phyloP scores from a whole-genome alignment of 768 basidiomycete genomes.

The Tulasnella sp. region DNA sequence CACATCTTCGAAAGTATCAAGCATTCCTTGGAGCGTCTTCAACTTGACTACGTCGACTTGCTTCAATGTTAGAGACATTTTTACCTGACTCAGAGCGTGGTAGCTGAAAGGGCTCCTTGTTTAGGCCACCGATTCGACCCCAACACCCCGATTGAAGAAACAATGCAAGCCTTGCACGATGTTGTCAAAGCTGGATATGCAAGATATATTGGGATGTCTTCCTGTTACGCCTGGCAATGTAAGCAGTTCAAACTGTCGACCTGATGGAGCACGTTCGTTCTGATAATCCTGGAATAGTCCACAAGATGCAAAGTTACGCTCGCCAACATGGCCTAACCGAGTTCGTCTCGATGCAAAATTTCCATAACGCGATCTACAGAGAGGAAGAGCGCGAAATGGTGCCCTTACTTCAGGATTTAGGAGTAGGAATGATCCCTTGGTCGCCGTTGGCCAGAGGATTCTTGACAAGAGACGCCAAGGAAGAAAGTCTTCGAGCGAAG shows the following conservation, averaged over 20 bases:
- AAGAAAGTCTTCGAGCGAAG: neutral
- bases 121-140: constrained; percentile 25
- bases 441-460: constrained; percentile 39
- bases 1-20: constrained; percentile 68
- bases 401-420: constrained; percentile 32
- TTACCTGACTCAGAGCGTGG: no score
- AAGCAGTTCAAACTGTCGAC: neutral
- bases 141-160: constrained; percentile 25
- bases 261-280: neutral
- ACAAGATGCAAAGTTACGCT: constrained; percentile 30
- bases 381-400: constrained; percentile 38
- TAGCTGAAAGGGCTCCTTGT: no score
- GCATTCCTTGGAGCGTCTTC: constrained; percentile 60
- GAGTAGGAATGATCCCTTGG: constrained; percentile 42
- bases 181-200: constrained; percentile 30
- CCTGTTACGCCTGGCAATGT: constrained; percentile 30
- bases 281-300: constrained; percentile 4
- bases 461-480: constrained; percentile 36
- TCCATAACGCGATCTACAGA: constrained; percentile 35
- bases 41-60: constrained; percentile 76
- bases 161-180: constrained; percentile 28
- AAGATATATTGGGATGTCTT: constrained; percentile 22
- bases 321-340: constrained; percentile 20
- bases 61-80: constrained; percentile 57
- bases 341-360: constrained; percentile 37